Percentiles rank a stretch among this genome's conserved stretches.
These are phyloP conservation scores for Mycena galericulata DNA, from an alignment of 768 basidiomycete genomes.

Conservation along the genomic window DNA sequence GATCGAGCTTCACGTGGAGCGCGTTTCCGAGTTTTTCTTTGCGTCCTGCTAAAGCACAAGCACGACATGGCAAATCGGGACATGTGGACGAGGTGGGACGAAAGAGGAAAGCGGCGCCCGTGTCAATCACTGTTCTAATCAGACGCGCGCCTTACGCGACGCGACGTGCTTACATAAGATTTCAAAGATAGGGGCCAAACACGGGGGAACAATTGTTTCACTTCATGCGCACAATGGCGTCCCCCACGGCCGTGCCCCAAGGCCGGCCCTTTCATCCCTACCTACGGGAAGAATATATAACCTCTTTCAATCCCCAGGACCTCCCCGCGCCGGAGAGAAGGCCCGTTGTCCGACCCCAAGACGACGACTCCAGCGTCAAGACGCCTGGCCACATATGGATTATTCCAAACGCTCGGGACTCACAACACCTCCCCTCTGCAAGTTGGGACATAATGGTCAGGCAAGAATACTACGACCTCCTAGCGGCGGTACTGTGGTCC, in stretches of 20 bases:
- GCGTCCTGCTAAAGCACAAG: too few species aligned
- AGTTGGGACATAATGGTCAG: neutral
- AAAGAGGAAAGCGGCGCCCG: too few species aligned
- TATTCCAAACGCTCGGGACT: neutral
- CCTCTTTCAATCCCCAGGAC: neutral
- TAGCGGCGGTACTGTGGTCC: conserved; percentile 7
- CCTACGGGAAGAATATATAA: neutral
- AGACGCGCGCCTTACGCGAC: too few species aligned
- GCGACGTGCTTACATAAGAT: neutral
- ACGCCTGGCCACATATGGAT: conserved; percentile 12
- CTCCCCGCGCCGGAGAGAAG: conserved; percentile 4
- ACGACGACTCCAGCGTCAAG: neutral
- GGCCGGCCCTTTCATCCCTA: too few species aligned
- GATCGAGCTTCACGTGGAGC: too few species aligned
- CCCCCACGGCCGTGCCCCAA: too few species aligned
- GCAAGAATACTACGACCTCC: conserved; percentile 13
- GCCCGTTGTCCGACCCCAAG: conserved; percentile 6
- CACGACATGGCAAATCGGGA: too few species aligned
- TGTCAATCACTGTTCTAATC: too few species aligned
- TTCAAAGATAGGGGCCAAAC: neutral
- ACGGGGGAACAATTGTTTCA: too few species aligned
- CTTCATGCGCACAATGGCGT: too few species aligned
- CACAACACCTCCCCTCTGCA: conserved; percentile 1
- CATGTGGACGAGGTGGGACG: too few species aligned
- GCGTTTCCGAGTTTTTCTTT: too few species aligned